Percentiles rank a stretch among this genome's conserved stretches.
Evolutionary conservation across 139 green algal species (phyloP).

Genomic region (Mesotaenium endlicherianum): DNA sequence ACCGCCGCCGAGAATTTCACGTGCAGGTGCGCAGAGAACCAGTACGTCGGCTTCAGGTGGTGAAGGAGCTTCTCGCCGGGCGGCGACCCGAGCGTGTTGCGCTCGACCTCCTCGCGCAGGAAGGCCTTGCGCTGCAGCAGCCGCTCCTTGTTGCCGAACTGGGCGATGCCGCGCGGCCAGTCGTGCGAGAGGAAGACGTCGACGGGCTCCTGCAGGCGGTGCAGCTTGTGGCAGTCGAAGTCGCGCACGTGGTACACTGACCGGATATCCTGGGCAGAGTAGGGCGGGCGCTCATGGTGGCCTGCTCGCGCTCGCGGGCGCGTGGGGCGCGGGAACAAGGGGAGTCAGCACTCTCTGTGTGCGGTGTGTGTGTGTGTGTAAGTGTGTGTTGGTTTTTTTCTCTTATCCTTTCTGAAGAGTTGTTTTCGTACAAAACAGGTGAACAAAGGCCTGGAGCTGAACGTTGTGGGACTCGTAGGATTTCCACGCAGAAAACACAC

Average conservation of each 20-base stretch:
- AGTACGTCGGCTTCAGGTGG: slow-evolving; percentile 79
- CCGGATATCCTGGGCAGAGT: slow-evolving; percentile 69
- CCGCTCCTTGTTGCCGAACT: slow-evolving; percentile 71
- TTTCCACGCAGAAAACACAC: no score
- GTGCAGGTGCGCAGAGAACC: slow-evolving; percentile 95
- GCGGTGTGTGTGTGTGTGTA: no score
- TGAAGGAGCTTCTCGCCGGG: slow-evolving; percentile 47
- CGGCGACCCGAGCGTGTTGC: slow-evolving; percentile 53
- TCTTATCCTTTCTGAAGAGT: no score
- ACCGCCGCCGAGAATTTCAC: slow-evolving; percentile 90
- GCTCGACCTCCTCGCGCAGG: slow-evolving; percentile 57
- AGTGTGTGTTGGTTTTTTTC: no score
- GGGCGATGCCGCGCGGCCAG: slow-evolving; percentile 85
- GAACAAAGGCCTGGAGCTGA: no score
- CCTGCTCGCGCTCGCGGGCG: no score
- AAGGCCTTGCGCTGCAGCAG: slow-evolving; percentile 84
- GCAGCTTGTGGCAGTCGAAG: slow-evolving; percentile 81
- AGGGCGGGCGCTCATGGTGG: slow-evolving; percentile 83
- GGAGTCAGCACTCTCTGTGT: no score
- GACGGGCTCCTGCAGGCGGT: slow-evolving; percentile 61
- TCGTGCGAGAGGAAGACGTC: slow-evolving; percentile 96
- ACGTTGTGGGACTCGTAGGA: no score
- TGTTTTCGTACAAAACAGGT: no score
- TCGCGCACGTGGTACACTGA: slow-evolving; percentile 89
- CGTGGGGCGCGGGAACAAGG: no score